phyloP scores from a whole-genome alignment of 2,329 filamentous ascomycete species.

The Monosporascus sp. region DNA sequence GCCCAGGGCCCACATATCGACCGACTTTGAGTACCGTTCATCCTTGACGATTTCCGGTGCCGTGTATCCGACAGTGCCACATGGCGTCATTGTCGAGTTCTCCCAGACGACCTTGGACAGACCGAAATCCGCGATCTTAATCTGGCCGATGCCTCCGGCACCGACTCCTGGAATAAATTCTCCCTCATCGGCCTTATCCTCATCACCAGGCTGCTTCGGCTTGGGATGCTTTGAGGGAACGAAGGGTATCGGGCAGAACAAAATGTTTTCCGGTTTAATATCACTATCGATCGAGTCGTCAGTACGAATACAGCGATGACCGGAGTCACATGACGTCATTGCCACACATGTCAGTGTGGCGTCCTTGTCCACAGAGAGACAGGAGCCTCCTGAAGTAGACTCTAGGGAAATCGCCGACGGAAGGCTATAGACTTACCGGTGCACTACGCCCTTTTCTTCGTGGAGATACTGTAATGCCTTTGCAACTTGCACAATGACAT shows the following conservation, averaged over 20 bases:
- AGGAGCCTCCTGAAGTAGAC: too few relatives aligned
- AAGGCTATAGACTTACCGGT: constrained; percentile 62
- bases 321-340: constrained; percentile 10
- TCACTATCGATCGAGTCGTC: constrained; percentile 52
- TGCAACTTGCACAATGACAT: constrained; percentile 94
- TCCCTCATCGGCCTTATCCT: constrained; percentile 95
- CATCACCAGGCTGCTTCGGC: constrained; percentile 79
- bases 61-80: constrained; percentile 95
- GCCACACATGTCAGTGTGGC: constrained; percentile 6
- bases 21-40: constrained; percentile 95
- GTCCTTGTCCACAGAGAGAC: too few relatives aligned
- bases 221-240: constrained; percentile 75
- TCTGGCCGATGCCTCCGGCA: constrained; percentile 82
- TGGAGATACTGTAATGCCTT: constrained; percentile 90
- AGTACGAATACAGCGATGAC: constrained; percentile 6
- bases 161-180: constrained; percentile 81
- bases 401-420: too few relatives aligned
- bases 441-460: constrained; percentile 90
- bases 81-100: constrained; percentile 97
- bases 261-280: constrained; percentile 96
- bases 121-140: constrained; percentile 98
- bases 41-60: constrained; percentile 99
- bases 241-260: constrained; percentile 84
- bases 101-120: constrained; percentile 98
- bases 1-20: constrained; percentile 98